phyloP scores from a whole-genome alignment of 129 eudicot species.

The Sambucus nigra region DNA sequence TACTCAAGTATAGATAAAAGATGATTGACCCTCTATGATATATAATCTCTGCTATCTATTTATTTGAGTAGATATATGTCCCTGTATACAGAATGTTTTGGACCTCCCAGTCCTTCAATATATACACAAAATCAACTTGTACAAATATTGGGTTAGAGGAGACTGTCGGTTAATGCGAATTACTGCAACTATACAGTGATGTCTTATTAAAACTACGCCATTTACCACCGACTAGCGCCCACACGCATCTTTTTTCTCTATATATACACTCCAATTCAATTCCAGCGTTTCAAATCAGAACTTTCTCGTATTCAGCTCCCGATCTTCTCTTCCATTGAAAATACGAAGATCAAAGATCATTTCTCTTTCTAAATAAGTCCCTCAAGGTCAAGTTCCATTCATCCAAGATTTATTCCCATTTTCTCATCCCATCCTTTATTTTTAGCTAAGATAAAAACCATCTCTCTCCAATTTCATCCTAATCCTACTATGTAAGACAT shows the following conservation, averaged over 20 bases:
- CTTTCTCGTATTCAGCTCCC: not conserved
- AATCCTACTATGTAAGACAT: not conserved
- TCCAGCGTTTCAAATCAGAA: not conserved
- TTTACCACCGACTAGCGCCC: not conserved
- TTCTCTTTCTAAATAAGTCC: not conserved
- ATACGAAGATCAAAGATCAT: not conserved
- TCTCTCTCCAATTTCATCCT: too few relatives aligned
- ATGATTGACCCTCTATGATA: not conserved
- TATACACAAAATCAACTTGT: not conserved
- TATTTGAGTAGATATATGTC: conserved; percentile 6
- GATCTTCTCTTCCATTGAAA: not conserved
- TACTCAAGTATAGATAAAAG: not conserved
- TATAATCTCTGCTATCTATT: not conserved
- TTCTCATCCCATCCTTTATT: not conserved
- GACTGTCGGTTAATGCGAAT: conserved; percentile 1
- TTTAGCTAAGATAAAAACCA: too few relatives aligned
- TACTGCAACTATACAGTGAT: not conserved
- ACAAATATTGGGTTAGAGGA: not conserved
- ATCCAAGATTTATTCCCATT: not conserved
- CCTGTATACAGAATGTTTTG: conserved; percentile 1
- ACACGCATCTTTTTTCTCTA: not conserved
- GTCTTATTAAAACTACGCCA: not conserved
- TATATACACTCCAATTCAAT: not conserved
- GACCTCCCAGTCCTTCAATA: not conserved
- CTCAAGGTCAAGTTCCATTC: not conserved